These are phyloP conservation scores for Helichrysum umbraculigerum DNA, from an alignment of 129 eudicot genomes.

Conservation along the genomic window DNA sequence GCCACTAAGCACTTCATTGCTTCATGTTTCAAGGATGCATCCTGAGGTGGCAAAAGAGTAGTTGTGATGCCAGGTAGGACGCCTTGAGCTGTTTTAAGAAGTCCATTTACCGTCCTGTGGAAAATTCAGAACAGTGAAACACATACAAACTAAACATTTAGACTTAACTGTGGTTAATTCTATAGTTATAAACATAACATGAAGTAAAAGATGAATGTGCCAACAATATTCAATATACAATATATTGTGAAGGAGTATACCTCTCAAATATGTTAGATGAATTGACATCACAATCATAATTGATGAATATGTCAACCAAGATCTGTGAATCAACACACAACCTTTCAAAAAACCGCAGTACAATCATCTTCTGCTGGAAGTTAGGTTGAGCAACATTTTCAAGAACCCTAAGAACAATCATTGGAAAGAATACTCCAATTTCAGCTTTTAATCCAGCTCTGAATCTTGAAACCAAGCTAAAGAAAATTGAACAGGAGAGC, in stretches of 20 bases:
- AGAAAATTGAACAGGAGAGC: constrained; percentile 97
- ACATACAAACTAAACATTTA: not conserved
- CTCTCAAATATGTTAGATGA: constrained; percentile 98
- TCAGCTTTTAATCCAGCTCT: constrained; percentile 99
- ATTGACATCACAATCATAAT: constrained; percentile 97
- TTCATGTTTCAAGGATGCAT: constrained; percentile 77
- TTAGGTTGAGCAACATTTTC: constrained; percentile 98
- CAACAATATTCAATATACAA: not conserved
- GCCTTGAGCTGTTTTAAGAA: constrained; percentile 98
- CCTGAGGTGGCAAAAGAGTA: constrained; percentile 96
- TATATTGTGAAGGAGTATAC: constrained; percentile 38
- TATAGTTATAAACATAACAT: constrained; percentile 5
- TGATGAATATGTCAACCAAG: constrained; percentile 93
- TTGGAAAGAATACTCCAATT: constrained; percentile 97
- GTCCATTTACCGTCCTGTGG: constrained; percentile 92
- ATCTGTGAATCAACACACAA: constrained; percentile 94
- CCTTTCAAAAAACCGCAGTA: constrained; percentile 86
- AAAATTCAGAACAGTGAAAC: not conserved
- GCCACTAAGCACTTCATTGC: constrained; percentile 95
- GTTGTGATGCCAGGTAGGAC: constrained; percentile 84
- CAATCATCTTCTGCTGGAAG: constrained; percentile 97
- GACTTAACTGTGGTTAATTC: not conserved
- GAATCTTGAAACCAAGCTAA: constrained; percentile 94
- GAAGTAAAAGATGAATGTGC: constrained; percentile 2
- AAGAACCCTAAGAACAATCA: constrained; percentile 94